These are phyloP conservation scores for Ascochyta lentis DNA, from an alignment of 2,329 filamentous ascomycete genomes.

Conservation along the genomic window DNA sequence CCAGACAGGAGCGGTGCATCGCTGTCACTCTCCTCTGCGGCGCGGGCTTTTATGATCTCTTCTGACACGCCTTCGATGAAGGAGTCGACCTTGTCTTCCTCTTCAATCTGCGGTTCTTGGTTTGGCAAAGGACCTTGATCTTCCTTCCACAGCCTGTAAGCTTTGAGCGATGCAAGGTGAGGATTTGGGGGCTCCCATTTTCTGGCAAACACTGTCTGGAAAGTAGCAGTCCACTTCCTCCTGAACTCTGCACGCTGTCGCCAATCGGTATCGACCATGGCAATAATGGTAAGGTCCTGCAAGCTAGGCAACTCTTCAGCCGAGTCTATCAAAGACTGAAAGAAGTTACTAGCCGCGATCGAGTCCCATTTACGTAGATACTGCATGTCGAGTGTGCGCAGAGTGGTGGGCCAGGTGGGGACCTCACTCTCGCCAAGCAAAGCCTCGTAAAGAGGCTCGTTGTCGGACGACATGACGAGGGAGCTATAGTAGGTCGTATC, in stretches of 20 bases:
- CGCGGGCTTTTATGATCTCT: constrained; percentile 5
- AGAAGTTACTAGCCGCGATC: constrained; percentile 75
- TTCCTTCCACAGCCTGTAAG: constrained; percentile 52
- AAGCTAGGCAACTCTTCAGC: constrained; percentile 71
- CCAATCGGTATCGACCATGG: constrained; percentile 81
- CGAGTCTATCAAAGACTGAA: constrained; percentile 76
- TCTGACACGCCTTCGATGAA: constrained; percentile 31
- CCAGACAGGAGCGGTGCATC: constrained; percentile 34
- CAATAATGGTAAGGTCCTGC: constrained; percentile 70
- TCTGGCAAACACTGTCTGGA: constrained; percentile 71
- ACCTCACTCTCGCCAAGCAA: constrained; percentile 68
- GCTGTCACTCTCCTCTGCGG: constrained; percentile 31
- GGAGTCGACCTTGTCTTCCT: constrained; percentile 32
- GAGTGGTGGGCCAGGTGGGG: constrained; percentile 77
- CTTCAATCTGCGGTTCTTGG: background rate
- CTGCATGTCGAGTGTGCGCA: constrained; percentile 75
- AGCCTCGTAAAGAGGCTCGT: constrained; percentile 75
- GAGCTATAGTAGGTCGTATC: constrained; percentile 80
- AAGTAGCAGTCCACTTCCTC: constrained; percentile 74
- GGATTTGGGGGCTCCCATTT: constrained; percentile 53
- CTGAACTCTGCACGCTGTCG: constrained; percentile 81
- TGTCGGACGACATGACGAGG: constrained; percentile 71
- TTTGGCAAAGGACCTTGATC: background rate
- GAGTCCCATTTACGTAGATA: constrained; percentile 78
- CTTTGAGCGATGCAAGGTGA: constrained; percentile 51